Conservation (phyloP, 176 grass and related monocot genomes). For the Aegilops speltoides region DNA sequence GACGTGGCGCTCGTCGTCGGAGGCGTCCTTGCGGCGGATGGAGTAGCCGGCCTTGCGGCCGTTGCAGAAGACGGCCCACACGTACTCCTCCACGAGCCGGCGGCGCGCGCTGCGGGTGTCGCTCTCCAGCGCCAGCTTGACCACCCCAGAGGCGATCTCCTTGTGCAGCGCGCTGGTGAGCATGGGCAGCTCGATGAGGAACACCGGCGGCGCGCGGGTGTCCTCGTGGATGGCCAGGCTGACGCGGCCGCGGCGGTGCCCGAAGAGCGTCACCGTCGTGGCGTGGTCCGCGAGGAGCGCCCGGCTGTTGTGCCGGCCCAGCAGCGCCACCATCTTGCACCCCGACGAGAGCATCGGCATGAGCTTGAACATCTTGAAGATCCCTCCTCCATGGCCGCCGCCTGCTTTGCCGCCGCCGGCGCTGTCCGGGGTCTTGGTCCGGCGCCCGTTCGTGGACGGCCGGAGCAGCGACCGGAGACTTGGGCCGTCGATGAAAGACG, state of each 20-base stretch:
- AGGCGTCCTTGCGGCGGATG: constrained; percentile 80
- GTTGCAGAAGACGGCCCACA: constrained; percentile 97
- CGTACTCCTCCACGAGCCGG: constrained; percentile 83
- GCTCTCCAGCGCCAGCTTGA: constrained; percentile 94
- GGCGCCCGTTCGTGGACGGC: constrained; percentile 58
- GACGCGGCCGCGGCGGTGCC: constrained; percentile 62
- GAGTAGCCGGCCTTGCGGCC: constrained; percentile 87
- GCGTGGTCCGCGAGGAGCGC: constrained; percentile 81
- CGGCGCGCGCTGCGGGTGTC: constrained; percentile 76
- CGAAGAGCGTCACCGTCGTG: constrained; percentile 80
- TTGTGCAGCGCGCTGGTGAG: constrained; percentile 71
- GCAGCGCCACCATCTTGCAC: constrained; percentile 93
- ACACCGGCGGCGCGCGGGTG: constrained; percentile 71
- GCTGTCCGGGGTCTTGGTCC: constrained; percentile 37
- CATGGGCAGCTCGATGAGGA: constrained; percentile 91
- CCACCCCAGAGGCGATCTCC: constrained; percentile 72
- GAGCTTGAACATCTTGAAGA: constrained; percentile 97
- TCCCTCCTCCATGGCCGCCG: constrained; percentile 11
- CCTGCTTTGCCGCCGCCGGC: neutral
- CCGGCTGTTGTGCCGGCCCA: constrained; percentile 54
- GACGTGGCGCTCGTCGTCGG: constrained; percentile 80
- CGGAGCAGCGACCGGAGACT: constrained; percentile 59
- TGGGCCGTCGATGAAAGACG: constrained; percentile 62
- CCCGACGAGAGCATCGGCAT: constrained; percentile 90
- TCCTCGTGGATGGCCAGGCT: constrained; percentile 92